Evolutionary conservation across 176 grass and related monocot genomes (phyloP).

Genomic region (Miscanthus lutarioriparius): DNA sequence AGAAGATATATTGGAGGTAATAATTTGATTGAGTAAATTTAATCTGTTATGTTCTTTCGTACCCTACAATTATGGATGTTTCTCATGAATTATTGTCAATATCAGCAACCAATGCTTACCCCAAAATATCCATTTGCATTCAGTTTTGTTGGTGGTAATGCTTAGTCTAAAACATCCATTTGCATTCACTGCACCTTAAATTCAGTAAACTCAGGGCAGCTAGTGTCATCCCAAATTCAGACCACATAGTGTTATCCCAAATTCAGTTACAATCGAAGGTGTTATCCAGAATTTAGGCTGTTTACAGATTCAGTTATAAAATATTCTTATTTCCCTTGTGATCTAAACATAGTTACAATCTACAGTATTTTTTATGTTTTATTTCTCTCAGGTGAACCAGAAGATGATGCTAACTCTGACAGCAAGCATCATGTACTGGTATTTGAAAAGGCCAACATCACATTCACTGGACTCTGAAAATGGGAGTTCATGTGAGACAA

Average conservation of each 20-base stretch:
- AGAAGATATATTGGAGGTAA: constrained; percentile 95
- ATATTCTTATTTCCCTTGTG: neutral
- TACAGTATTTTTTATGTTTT: constrained; percentile 8
- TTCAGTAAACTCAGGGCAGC: neutral
- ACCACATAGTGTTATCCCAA: neutral
- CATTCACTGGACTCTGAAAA: constrained; percentile 61
- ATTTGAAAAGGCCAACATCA: constrained; percentile 80
- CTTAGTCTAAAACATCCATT: neutral
- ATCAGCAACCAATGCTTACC: neutral
- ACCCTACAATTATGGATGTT: neutral
- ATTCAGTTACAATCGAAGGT: neutral
- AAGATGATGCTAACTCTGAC: constrained; percentile 95
- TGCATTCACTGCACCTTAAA: neutral
- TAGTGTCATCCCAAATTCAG: neutral
- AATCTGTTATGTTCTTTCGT: neutral
- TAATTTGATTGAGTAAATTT: constrained; percentile 1
- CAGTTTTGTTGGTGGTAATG: neutral
- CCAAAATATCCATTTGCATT: neutral
- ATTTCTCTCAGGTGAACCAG: constrained; percentile 78
- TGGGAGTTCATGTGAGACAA: constrained; percentile 66
- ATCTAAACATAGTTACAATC: constrained; percentile 17
- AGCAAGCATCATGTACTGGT: constrained; percentile 98
- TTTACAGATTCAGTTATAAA: neutral
- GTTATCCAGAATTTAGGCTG: neutral
- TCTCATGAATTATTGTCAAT: neutral